phyloP scores from a whole-genome alignment of 495 filamentous ascomycete genomes.

The Podospora pseudoanserina region DNA sequence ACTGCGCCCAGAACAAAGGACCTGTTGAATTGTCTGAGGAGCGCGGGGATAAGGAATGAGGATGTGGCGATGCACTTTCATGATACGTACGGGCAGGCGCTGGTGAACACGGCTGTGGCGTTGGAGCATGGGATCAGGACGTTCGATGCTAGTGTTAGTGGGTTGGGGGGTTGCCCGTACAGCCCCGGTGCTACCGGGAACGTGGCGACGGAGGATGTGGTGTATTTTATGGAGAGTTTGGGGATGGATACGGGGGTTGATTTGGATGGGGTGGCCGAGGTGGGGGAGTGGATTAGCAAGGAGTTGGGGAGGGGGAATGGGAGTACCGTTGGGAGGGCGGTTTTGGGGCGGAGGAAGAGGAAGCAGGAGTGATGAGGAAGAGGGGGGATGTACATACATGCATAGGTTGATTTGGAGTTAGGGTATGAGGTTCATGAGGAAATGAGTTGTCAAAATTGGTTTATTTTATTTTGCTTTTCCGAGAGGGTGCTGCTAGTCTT shows the following conservation, averaged over 20 bases:
- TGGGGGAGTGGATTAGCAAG: slow-evolving; percentile 84
- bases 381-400: background rate
- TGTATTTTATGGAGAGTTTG: slow-evolving; percentile 82
- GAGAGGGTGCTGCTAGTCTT: slow-evolving; percentile 17
- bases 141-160: slow-evolving; percentile 87
- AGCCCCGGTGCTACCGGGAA: slow-evolving; percentile 94
- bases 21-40: slow-evolving; percentile 64
- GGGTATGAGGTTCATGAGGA: background rate
- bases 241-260: slow-evolving; percentile 87
- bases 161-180: slow-evolving; percentile 91
- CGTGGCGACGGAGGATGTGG: slow-evolving; percentile 87
- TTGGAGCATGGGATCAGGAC: slow-evolving; percentile 84
- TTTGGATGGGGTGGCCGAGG: slow-evolving; percentile 72
- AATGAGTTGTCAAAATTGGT: background rate
- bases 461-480: slow-evolving; percentile 15
- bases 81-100: slow-evolving; percentile 92
- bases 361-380: slow-evolving; percentile 2
- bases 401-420: background rate
- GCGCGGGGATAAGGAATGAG: slow-evolving; percentile 71
- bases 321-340: slow-evolving; percentile 74
- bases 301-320: slow-evolving; percentile 76
- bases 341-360: slow-evolving; percentile 53
- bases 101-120: slow-evolving; percentile 83
- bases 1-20: slow-evolving; percentile 75
- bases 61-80: slow-evolving; percentile 94